Evolutionary conservation across 768 basidiomycete genomes (phyloP).

Genomic region (Kwoniella newhampshirensis): DNA sequence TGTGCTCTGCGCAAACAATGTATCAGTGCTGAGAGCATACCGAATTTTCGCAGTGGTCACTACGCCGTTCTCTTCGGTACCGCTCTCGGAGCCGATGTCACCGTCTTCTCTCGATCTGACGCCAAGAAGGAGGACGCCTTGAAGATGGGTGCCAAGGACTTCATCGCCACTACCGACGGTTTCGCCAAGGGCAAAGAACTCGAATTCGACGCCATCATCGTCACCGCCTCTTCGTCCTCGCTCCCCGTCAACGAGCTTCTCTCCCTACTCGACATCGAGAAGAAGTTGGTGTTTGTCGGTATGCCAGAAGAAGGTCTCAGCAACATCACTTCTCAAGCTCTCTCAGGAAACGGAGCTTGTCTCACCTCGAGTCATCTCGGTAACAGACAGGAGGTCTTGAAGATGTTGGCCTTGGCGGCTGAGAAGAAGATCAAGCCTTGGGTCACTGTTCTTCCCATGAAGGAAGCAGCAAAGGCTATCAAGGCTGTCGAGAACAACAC

Average conservation of each 20-base stretch:
- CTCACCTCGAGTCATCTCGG: constrained; percentile 58
- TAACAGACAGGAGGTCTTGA: constrained; percentile 61
- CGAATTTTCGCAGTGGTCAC: constrained; percentile 36
- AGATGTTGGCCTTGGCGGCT: constrained; percentile 65
- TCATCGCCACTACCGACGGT: constrained; percentile 57
- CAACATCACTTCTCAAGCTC: constrained; percentile 54
- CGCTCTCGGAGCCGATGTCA: constrained; percentile 64
- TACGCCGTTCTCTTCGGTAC: constrained; percentile 57
- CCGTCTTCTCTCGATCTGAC: constrained; percentile 63
- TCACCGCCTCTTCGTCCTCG: constrained; percentile 55
- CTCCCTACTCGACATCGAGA: constrained; percentile 60
- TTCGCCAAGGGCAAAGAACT: constrained; percentile 49
- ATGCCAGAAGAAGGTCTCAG: constrained; percentile 60
- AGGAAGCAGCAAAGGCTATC: constrained; percentile 60
- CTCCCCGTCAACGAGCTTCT: constrained; percentile 60
- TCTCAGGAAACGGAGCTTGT: constrained; percentile 47
- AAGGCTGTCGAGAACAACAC: constrained; percentile 58
- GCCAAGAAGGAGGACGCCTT: constrained; percentile 63
- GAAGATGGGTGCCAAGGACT: constrained; percentile 57
- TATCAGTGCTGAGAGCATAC: neutral
- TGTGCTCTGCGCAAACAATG: constrained; percentile 1
- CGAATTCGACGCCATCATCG: constrained; percentile 56
- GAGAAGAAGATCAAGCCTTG: constrained; percentile 62
- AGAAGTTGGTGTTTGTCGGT: constrained; percentile 63
- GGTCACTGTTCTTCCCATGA: constrained; percentile 60